These are phyloP conservation scores for Cucumis sativus DNA, from an alignment of 306 rosid genomes.

Conservation along the genomic window Cucumber_9930_V3 NC_026660.2:23712501-23713000, in stretches of 20 bases:
- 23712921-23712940: conserved; percentile 36
- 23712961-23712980: conserved; percentile 50
- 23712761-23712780: conserved; percentile 31
- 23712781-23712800: conserved; percentile 58
- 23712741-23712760: conserved; percentile 42
- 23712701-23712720: conserved; percentile 63
- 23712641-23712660: conserved; percentile 56
- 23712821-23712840: conserved; percentile 42
- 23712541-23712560: conserved; percentile 35
- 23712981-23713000: conserved; percentile 52
- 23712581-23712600: conserved; percentile 75
- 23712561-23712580: conserved; percentile 32
- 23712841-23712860: conserved; percentile 52
- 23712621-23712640: conserved; percentile 37
- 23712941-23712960: conserved; percentile 47
- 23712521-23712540: conserved; percentile 65
- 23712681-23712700: conserved; percentile 59
- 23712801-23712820: conserved; percentile 74
- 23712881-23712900: conserved; percentile 73
- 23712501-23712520: conserved; percentile 78
- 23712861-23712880: conserved; percentile 45
- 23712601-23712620: conserved; percentile 57
- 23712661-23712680: conserved; percentile 56
- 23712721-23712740: conserved; percentile 62
- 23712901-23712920: conserved; percentile 59